Conservation (phyloP, 2,329 filamentous ascomycete genomes). For the Cladosporium austrohemisphaericum region DNA sequence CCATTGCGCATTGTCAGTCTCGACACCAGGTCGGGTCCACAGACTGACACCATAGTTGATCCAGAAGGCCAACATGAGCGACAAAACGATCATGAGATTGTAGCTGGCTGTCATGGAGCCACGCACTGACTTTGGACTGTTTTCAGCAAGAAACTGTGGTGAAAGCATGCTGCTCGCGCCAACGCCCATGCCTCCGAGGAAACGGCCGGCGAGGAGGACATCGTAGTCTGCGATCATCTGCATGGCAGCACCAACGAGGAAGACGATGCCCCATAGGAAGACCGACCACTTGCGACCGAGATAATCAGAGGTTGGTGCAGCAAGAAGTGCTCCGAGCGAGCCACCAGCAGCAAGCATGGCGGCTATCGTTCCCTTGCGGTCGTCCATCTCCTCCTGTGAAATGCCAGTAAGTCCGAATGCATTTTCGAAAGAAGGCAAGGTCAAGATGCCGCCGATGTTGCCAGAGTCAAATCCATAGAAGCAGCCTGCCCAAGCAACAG, state of each 20-base stretch:
- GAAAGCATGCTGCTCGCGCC: slow-evolving; percentile 20
- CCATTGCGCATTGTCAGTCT: slow-evolving; percentile 17
- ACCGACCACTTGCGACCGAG: slow-evolving; percentile 22
- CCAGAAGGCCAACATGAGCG: slow-evolving; percentile 19
- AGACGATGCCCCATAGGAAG: slow-evolving; percentile 19
- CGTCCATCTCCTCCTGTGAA: slow-evolving; percentile 12
- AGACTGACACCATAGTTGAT: slow-evolving; percentile 20
- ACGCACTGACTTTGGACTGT: slow-evolving; percentile 20
- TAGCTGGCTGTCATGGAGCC: slow-evolving; percentile 22
- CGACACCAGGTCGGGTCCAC: slow-evolving; percentile 13
- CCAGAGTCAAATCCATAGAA: slow-evolving; percentile 22
- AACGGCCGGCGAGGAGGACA: slow-evolving; percentile 18
- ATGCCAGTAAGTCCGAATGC: slow-evolving; percentile 18
- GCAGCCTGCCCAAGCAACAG: slow-evolving; percentile 19
- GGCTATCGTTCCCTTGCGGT: slow-evolving; percentile 17
- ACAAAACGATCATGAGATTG: slow-evolving; percentile 20
- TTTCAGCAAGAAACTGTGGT: slow-evolving; percentile 21
- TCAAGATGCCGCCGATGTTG: slow-evolving; percentile 20
- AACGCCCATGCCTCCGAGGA: slow-evolving; percentile 22
- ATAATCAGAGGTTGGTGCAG: slow-evolving; percentile 18
- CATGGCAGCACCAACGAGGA: slow-evolving; percentile 19
- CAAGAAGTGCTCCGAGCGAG: slow-evolving; percentile 19
- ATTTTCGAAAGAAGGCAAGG: slow-evolving; percentile 21
- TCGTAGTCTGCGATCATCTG: slow-evolving; percentile 22
- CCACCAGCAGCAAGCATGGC: slow-evolving; percentile 22